Evolutionary conservation across 2,329 filamentous ascomycete genomes (phyloP).

Genomic region (Colletotrichum melonis): DNA sequence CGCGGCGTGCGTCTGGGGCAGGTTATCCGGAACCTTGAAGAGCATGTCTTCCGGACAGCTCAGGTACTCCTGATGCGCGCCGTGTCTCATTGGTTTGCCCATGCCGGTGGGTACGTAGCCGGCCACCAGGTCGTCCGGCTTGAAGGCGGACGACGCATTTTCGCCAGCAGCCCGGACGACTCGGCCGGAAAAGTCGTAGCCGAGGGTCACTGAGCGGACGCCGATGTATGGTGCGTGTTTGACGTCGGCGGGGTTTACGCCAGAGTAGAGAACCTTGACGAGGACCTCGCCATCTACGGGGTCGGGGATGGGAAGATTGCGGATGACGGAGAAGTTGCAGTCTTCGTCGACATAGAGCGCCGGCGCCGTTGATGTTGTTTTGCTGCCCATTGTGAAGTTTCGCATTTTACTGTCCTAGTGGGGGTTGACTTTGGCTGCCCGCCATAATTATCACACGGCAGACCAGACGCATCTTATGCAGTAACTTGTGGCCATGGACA

Average conservation of each 20-base stretch:
- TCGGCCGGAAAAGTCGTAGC: constrained; percentile 30
- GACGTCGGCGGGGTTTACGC: constrained; percentile 30
- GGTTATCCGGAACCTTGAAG: constrained; percentile 20
- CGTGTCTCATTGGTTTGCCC: constrained; percentile 13
- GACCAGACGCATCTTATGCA: not conserved
- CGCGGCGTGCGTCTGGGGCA: constrained; percentile 34
- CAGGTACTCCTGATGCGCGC: constrained; percentile 24
- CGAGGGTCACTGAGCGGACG: not conserved
- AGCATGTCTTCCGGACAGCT: constrained; percentile 10
- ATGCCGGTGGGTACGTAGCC: constrained; percentile 14
- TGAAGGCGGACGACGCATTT: not conserved
- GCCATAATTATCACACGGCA: not conserved
- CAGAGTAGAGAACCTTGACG: constrained; percentile 11
- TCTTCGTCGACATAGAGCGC: constrained; percentile 24
- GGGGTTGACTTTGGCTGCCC: not conserved
- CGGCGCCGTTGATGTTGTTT: not conserved
- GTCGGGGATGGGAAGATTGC: constrained; percentile 3
- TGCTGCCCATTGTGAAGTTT: not conserved
- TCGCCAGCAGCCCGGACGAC: not conserved
- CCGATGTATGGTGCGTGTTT: constrained; percentile 15
- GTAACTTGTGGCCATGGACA: not conserved
- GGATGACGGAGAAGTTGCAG: constrained; percentile 14
- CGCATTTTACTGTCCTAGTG: too few species aligned
- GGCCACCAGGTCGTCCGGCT: constrained; percentile 14
- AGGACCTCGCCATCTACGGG: not conserved